These are phyloP conservation scores for Alnus glutinosa DNA, from an alignment of 306 rosid species.

Conservation along the genomic window DNA sequence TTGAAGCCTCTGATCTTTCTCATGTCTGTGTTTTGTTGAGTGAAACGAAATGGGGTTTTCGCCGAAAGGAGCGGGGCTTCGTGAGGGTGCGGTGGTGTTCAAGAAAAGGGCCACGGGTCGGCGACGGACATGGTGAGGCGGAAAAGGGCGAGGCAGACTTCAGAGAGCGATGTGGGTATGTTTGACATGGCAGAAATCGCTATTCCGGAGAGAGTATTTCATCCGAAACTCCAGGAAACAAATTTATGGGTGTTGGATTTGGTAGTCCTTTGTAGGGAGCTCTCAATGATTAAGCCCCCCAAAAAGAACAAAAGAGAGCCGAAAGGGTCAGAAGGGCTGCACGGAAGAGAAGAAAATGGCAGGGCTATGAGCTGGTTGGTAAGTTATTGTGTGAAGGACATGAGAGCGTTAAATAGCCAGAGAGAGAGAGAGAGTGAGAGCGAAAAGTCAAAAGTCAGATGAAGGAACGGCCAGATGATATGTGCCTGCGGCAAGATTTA, in stretches of 20 bases:
- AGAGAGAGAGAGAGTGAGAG: neutral
- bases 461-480: conserved; percentile 30
- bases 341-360: neutral
- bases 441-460: conserved; percentile 5
- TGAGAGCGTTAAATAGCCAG: neutral
- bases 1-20: conserved; percentile 56
- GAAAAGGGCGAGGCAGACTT: conserved; percentile 53
- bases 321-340: neutral
- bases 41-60: neutral
- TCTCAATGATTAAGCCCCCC: neutral
- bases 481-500: neutral
- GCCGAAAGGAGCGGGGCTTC: neutral
- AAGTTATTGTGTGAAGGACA: conserved; percentile 4
- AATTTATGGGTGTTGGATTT: no score
- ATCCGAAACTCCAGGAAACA: conserved; percentile 4
- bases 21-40: conserved; percentile 26
- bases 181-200: conserved; percentile 44
- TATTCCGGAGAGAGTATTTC: conserved; percentile 6
- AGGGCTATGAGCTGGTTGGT: neutral
- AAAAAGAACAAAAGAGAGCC: neutral
- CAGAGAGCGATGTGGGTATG: conserved; percentile 62
- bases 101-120: conserved; percentile 76
- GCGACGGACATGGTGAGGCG: conserved; percentile 72
- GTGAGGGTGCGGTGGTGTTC: conserved; percentile 6
- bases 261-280: neutral